Base-by-base conservation (phyloP, 805 yeast genomes). In the Metschnikowia baotianmanensis region DNA sequence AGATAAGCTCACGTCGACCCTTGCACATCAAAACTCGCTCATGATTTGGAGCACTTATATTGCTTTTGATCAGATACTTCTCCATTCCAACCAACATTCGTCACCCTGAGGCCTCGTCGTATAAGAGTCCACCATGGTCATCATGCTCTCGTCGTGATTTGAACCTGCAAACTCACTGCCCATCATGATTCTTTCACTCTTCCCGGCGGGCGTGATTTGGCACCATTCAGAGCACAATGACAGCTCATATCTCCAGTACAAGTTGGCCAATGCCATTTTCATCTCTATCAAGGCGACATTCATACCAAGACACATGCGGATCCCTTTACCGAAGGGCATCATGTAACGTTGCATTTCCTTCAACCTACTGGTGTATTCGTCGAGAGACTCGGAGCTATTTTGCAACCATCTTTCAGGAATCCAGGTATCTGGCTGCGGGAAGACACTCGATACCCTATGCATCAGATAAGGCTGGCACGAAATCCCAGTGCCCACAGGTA, bases 281-380 rank as follows among this genome's bases (percentile, higher is more conserved):
- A 83, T 80, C 54, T 82, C 89, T 30, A 76, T 74, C 15, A 76
- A 59, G 0, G 89, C 89, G 29, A 83, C 56, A 54, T 83, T 71
- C 78, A 79, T 74, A 1, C 91, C 90, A 39, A 82, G 63, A 53
- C 91, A 83, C 88, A 82, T 82, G 47, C 88, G 63, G 16, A 80
- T 69, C 3, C 90, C 91, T 29, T 79, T 75, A 1, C 90, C 89
- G 63, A 84, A 83, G 0, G 84, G 80, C 72, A 82, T 74, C 70
- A 82, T 74, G 49, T 69, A 67, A 38, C 65, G 70, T 42, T 70
- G 67, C 77, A 80, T 82, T 7, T 38, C 40, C 38, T 61, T 69
- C 24, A 74, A 51, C 28, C 82, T 53, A 5, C 42, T 47, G 5
- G 52, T 53, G 52, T 56, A 73, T 4, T 60, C 65, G 2, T 30